Base-by-base conservation (phyloP, 2,329 filamentous ascomycete genomes). In the Elsinoe australis region DNA sequence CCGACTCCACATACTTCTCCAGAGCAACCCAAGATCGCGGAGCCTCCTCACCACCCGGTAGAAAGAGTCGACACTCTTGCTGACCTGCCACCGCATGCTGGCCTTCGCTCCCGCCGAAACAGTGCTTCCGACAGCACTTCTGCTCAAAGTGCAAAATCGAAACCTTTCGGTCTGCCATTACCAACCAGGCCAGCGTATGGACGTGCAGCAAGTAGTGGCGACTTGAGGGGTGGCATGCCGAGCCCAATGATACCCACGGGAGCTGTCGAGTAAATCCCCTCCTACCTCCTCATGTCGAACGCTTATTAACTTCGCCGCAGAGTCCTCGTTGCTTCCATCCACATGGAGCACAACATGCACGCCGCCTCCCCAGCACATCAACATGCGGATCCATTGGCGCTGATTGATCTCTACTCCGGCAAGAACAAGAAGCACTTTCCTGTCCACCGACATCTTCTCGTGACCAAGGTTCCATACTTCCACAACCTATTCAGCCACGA, bases 391-490 rank as follows among this genome's bases (percentile, higher is more conserved):
- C 47, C 49, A 3, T 32, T 49, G 14, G 41, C 41, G 6, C 44
- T 14, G n/a, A 49, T 52, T 9, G 53, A 51, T 19, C 48, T 63
- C 49, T 54, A 53, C 51, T 58, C 55, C 28, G 61, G 61, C 35
- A 45, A 50, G 12, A 54, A 53, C 29, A 52, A 54, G 41, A 62
- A 61, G 47, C 32, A 48, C 19, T 60, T 61, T 53, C 42, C 51
- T 18, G 50, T 62, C 21, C 52, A 59, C 50, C 57, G 53, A 32
- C 50, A 53, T 22, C 44, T 55, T 9, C 57, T 64, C 19, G 55
- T 49, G 14, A 49, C 32, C 15, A 57, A 54, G 28, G 57, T 56
- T 3, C 55, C 59, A 4, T 62, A 57, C 55, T 62, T 63, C 54
- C 51, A 54, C 39, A 49, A 54, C 22, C 44, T 59, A 9, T 49